Evolutionary conservation across 1,139 yeast species (phyloP), one percentile per base, ranked within the genome.

Genomic region (Spathaspora jeffriesii): DNA sequence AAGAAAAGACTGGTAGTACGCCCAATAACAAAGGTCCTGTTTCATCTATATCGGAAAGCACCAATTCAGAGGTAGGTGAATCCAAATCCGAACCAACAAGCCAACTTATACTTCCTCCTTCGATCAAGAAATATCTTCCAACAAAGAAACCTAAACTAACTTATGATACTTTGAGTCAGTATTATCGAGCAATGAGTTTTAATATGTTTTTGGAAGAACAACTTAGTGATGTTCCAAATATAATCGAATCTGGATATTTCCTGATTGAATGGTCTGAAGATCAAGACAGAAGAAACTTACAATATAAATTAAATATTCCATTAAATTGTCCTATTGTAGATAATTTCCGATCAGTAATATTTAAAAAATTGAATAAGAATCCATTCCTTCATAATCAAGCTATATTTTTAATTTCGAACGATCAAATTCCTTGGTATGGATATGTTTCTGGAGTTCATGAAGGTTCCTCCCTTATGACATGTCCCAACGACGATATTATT

Each of bases 191-290:
- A 55, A 78, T 84, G 70, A 76, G 86, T 50, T 78, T 77, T 61
- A 83, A 83, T 48, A 64, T 85, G 47, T 83, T 82, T 51, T 67
- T 82, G 44, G 92, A 85, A 60, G 88, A 84, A 54, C 72, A 73
- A 31, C 70, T 81, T 39, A 71, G 82, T 43, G 72, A 78, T 37
- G 56, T 61, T 37, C 60, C 59, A 43, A 57, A 61, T 27, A 59
- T 57, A 40, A 58, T 68, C 15, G 75, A 79, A 42, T 63, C 76
- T 1, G 58, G 60, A 2, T 76, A 71, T 44, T 63, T 71, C 53
- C 55, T 65, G 25, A 68, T 84, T 44, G 81, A 78, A 50, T 81
- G 85, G 85, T 80, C 73, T 48, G 71, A 67, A 23, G 79, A 75
- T 44, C 71, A 70, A 30, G 70, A 73, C 45, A 78, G 76, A 47